Percentiles rank a stretch among this genome's conserved stretches.
Conservation (phyloP, 768 basidiomycete species). For the Panaeolus papilionaceus region DNA sequence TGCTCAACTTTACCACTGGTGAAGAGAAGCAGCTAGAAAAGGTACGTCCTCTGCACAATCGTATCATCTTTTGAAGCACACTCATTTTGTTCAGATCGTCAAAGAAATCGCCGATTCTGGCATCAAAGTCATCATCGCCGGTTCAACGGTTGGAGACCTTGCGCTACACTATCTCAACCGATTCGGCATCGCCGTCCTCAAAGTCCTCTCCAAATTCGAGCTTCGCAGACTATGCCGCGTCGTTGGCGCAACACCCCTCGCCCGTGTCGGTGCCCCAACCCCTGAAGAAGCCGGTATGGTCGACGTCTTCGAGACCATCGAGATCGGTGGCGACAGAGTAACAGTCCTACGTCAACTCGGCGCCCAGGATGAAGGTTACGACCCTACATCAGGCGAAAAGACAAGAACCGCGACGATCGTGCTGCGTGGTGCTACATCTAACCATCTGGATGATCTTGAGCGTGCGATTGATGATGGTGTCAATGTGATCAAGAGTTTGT, state of each 20-base stretch:
- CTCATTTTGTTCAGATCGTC: slow-evolving; percentile 68
- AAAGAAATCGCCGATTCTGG: slow-evolving; percentile 97
- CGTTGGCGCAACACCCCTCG: slow-evolving; percentile 94
- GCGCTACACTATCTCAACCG: slow-evolving; percentile 97
- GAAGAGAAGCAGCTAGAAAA: slow-evolving; percentile 98
- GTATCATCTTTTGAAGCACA: background rate
- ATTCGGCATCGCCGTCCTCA: slow-evolving; percentile 92
- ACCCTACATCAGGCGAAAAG: slow-evolving; percentile 64
- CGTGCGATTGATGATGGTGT: slow-evolving; percentile 97
- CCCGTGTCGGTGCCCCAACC: slow-evolving; percentile 94
- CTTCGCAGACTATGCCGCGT: slow-evolving; percentile 93
- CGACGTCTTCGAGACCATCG: slow-evolving; percentile 94
- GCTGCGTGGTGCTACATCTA: slow-evolving; percentile 92
- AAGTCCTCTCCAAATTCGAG: slow-evolving; percentile 98
- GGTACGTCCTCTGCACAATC: slow-evolving; percentile 38
- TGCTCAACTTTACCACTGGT: slow-evolving; percentile 95
- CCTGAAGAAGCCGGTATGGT: slow-evolving; percentile 95
- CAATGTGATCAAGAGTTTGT: slow-evolving; percentile 90
- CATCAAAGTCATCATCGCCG: slow-evolving; percentile 92
- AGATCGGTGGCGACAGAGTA: slow-evolving; percentile 97
- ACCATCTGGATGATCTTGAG: slow-evolving; percentile 94
- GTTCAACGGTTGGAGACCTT: slow-evolving; percentile 92
- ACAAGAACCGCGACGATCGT: slow-evolving; percentile 94
- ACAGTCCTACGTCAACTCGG: slow-evolving; percentile 91
- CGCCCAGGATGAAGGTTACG: slow-evolving; percentile 68